Evolutionary conservation across 495 filamentous ascomycete species (phyloP).

Genomic region (Cercophora sp.): DNA sequence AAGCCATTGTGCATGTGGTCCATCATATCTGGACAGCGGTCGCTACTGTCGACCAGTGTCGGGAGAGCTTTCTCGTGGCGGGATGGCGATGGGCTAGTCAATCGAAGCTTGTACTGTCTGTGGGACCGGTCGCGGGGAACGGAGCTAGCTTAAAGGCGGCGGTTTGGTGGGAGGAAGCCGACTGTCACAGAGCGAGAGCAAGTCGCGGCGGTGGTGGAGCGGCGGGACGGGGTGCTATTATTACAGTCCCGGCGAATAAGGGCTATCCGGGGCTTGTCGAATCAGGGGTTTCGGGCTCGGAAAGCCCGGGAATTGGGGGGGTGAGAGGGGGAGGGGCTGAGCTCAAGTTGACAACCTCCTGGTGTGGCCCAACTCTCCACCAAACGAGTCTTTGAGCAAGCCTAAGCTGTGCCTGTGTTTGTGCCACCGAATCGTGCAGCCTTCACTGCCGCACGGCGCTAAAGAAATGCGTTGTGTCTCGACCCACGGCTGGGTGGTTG

Average conservation of each 20-base stretch:
- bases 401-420: too few species aligned
- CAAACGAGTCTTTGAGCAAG: background rate
- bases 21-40: conserved; percentile 30
- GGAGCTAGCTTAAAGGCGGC: background rate
- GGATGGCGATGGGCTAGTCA: too few species aligned
- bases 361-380: conserved; percentile 11
- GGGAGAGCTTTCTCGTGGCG: background rate
- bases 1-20: conserved; percentile 47
- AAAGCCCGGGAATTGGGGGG: conserved; percentile 11
- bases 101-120: too few species aligned
- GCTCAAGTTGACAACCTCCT: conserved; percentile 5
- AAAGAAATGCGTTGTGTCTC: too few species aligned
- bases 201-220: background rate
- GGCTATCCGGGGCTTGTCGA: conserved; percentile 1
- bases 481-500: too few species aligned
- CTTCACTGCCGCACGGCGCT: too few species aligned
- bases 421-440: background rate
- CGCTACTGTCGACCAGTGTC: conserved; percentile 12
- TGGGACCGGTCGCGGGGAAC: too few species aligned
- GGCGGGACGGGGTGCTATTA: conserved; percentile 6
- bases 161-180: conserved; percentile 1
- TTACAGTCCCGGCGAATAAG: background rate
- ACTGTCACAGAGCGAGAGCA: conserved; percentile 7
- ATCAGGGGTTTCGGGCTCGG: conserved; percentile 13
- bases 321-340: too few species aligned